These are phyloP conservation scores for Prunus davidiana DNA, from an alignment of 306 rosid species.

Conservation along the genomic window DNA sequence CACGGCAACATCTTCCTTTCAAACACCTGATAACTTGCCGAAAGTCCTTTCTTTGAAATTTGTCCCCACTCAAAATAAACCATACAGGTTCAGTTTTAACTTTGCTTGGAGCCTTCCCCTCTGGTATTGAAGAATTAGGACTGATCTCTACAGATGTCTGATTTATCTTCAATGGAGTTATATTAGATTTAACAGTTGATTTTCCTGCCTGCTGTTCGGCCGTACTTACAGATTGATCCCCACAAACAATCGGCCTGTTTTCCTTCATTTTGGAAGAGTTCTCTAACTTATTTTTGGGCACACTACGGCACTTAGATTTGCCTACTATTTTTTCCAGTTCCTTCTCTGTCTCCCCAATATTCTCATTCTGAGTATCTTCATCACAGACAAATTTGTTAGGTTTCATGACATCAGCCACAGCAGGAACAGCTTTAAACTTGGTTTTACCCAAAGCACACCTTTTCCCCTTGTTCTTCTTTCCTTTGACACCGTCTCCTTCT, in stretches of 20 bases:
- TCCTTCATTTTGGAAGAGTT: conserved; percentile 52
- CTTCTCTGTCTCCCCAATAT: conserved; percentile 29
- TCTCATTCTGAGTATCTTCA: conserved; percentile 26
- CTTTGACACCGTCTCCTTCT: conserved; percentile 20
- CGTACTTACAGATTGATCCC: conserved; percentile 21
- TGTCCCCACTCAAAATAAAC: conserved; percentile 76
- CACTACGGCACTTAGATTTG: conserved; percentile 23
- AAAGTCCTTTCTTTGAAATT: conserved; percentile 72
- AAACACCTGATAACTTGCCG: conserved; percentile 66
- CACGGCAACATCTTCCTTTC: conserved; percentile 78
- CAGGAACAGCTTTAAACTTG: conserved; percentile 31
- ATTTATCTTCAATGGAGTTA: conserved; percentile 27
- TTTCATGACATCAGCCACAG: conserved; percentile 16
- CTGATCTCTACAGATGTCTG: conserved; percentile 17
- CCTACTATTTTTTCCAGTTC: conserved; percentile 35
- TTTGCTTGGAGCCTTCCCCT: conserved; percentile 22
- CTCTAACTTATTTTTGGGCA: conserved; percentile 27
- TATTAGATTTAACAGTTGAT: conserved; percentile 26
- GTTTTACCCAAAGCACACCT: conserved; percentile 35
- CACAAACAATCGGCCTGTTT: conserved; percentile 46
- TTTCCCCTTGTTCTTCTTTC: conserved; percentile 34
- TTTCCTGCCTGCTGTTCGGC: conserved; percentile 29
- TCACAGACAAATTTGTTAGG: conserved; percentile 7
- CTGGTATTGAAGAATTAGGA: conserved; percentile 23
- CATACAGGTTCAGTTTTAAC: conserved; percentile 45